Conservation (phyloP, 805 yeast genomes). For the Saturnispora gosingensis region DNA sequence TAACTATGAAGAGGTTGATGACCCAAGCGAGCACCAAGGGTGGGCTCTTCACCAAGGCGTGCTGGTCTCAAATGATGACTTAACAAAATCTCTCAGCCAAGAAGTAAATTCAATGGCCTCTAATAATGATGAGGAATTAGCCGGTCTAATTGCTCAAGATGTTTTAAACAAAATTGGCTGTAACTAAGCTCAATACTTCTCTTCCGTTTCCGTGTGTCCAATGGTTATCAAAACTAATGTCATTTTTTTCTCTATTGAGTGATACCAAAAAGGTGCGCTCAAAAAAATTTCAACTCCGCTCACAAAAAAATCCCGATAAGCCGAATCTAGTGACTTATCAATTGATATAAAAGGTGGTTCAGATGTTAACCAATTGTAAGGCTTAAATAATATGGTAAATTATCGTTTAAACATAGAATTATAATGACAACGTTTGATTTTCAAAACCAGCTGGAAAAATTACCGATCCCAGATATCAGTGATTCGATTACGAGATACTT, state of each 20-base stretch:
- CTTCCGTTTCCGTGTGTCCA: not conserved
- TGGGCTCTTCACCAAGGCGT: slow-evolving; percentile 11
- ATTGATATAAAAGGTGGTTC: not conserved
- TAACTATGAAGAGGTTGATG: not conserved
- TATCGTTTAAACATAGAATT: not conserved
- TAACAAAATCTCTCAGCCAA: not conserved
- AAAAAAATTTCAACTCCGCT: slow-evolving; percentile 1
- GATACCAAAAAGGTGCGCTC: not conserved
- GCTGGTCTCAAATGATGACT: not conserved
- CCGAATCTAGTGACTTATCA: slow-evolving; percentile 7
- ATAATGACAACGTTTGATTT: slow-evolving; percentile 38
- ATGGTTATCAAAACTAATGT: not conserved
- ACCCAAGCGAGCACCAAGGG: not conserved
- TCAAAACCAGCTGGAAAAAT: slow-evolving; percentile 50
- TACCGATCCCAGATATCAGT: slow-evolving; percentile 73
- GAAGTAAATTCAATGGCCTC: not conserved
- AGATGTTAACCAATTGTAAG: not conserved
- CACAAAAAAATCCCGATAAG: slow-evolving; percentile 7
- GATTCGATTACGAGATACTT: slow-evolving; percentile 62
- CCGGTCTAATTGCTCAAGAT: slow-evolving; percentile 18
- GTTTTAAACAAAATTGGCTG: slow-evolving; percentile 15
- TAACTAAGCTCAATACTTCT: not conserved
- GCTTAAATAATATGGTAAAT: not conserved
- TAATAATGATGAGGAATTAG: slow-evolving; percentile 8
- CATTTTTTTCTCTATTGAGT: not conserved